Evolutionary conservation across 2,329 filamentous ascomycete species (phyloP), one percentile per base, ranked within the genome.

Genomic region (Cyphellophora attinorum): DNA sequence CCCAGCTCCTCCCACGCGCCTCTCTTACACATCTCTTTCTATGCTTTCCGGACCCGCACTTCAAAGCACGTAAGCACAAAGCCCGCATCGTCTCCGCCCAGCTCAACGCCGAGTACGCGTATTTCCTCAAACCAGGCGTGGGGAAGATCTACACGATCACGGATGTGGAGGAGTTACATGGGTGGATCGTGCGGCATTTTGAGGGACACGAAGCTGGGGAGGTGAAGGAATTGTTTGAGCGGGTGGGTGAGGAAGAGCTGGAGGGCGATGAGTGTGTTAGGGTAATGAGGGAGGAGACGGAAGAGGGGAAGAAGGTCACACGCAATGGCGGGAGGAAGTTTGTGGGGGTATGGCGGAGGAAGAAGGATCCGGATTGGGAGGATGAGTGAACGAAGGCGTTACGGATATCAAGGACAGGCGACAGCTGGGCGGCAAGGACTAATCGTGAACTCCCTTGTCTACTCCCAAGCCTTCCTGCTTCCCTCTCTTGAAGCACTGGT

Each of bases 31-130:
- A 93, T 55, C 84, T 96, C 54, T 98, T 98, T 59, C 83, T 98
- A 51, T 98, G 91, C 66, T 98, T 98, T 56, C 91, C 91, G 0
- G 91, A 98, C 53, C 91, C 91, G 39, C 91, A 98, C 61, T 98
- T 98, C 69, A 98, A 98, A 62, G 77, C 85, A 10, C 75, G 89
- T 44, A 98, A 98, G 61, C 91, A 96, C 67, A 98, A 98, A 62
- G 88, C 88, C 25, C 72, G 91, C 25, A 98, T 98, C 50, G 85
- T 98, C 3, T 91, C 84, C 14, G 73, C 81, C 28, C 86, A 85
- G 11, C 66, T 98, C 34, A 88, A 85, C 52, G 84, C 86, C 0
- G 91, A 98, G 60, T 98, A 98, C 54, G 91, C 91, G 0, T 96
- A 82, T 55, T 84, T 82, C 6, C 54, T 96, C 43, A 70, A 71